A percentile compares a stretch with the other conserved stretches of the same genome.
Evolutionary conservation across 83 land plant species (phyloP).

Genomic region (Picea abies): DNA sequence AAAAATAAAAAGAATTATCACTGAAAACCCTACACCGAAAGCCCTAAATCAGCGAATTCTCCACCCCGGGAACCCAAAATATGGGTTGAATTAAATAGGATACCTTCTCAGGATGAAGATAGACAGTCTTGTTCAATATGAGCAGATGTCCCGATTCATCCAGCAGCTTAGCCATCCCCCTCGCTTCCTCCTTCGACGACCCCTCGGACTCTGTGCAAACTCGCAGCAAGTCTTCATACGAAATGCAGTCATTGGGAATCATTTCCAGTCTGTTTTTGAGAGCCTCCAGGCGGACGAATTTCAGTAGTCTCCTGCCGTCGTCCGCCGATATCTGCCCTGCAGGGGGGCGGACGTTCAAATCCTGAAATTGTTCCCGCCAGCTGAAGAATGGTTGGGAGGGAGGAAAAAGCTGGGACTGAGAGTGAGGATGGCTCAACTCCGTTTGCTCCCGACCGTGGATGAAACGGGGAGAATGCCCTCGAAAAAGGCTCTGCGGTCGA

Average conservation of each 20-base stretch:
- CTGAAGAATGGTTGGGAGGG: no score
- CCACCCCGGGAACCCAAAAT: neutral
- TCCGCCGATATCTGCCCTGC: conserved; percentile 14
- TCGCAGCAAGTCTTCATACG: conserved; percentile 33
- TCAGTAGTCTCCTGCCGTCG: conserved; percentile 46
- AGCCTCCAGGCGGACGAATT: conserved; percentile 34
- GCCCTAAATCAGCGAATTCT: neutral
- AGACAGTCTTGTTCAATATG: conserved; percentile 44
- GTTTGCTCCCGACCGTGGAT: neutral
- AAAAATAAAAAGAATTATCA: neutral
- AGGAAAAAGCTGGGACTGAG: neutral
- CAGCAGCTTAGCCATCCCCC: conserved; percentile 37
- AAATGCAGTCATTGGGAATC: conserved; percentile 22
- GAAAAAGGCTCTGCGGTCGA: no score
- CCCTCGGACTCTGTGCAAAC: conserved; percentile 28
- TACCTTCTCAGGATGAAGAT: conserved; percentile 68
- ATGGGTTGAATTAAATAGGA: no score
- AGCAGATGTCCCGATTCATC: conserved; percentile 63
- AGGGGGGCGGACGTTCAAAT: neutral
- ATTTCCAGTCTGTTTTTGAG: conserved; percentile 24
- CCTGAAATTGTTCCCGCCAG: neutral
- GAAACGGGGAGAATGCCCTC: neutral
- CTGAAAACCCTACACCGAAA: neutral
- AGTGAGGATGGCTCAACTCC: neutral
- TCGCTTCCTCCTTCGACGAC: no score